phyloP scores from a whole-genome alignment of 192 early-diverging fungal genomes.

The Diversispora eburnea region DNA sequence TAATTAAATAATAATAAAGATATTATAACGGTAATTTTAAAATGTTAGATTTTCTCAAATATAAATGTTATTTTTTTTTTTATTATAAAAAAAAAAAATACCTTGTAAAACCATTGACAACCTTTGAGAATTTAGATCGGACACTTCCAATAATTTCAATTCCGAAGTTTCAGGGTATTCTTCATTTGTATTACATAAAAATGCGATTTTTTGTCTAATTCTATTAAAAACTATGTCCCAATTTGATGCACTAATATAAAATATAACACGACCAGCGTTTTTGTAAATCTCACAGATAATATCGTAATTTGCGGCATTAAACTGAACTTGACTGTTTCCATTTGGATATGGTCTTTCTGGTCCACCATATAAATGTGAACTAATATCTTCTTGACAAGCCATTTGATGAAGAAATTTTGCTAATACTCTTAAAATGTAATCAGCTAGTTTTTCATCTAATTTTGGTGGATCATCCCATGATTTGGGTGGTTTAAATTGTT shows the following conservation, averaged over 20 bases:
- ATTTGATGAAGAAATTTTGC: slow-evolving; percentile 62
- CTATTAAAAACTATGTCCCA: slow-evolving; percentile 78
- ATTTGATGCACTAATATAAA: slow-evolving; percentile 88
- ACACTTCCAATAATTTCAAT: slow-evolving; percentile 82
- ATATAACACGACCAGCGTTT: slow-evolving; percentile 78
- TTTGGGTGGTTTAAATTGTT: slow-evolving; percentile 16
- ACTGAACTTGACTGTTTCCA: slow-evolving; percentile 2
- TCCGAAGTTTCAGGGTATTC: slow-evolving; percentile 75
- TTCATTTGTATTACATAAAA: slow-evolving; percentile 59
- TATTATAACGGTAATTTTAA: no score
- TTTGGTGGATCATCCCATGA: slow-evolving; percentile 65
- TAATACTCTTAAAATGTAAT: slow-evolving; percentile 59
- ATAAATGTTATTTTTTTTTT: no score
- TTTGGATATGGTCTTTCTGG: slow-evolving; percentile 36
- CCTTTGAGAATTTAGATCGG: slow-evolving; percentile 70
- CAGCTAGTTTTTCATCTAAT: slow-evolving; percentile 68
- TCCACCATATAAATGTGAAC: not conserved
- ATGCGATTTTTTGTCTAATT: slow-evolving; percentile 62
- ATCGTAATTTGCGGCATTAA: slow-evolving; percentile 37
- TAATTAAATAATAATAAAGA: no score
- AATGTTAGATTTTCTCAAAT: no score
- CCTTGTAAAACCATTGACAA: slow-evolving; percentile 64
- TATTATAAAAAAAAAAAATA: slow-evolving; percentile 25
- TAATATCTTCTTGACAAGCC: slow-evolving; percentile 45
- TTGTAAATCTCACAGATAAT: slow-evolving; percentile 74